Evolutionary conservation across 2,329 filamentous ascomycete genomes (phyloP), one percentile per base, ranked within the genome.

Genomic region (Cadophora malorum): DNA sequence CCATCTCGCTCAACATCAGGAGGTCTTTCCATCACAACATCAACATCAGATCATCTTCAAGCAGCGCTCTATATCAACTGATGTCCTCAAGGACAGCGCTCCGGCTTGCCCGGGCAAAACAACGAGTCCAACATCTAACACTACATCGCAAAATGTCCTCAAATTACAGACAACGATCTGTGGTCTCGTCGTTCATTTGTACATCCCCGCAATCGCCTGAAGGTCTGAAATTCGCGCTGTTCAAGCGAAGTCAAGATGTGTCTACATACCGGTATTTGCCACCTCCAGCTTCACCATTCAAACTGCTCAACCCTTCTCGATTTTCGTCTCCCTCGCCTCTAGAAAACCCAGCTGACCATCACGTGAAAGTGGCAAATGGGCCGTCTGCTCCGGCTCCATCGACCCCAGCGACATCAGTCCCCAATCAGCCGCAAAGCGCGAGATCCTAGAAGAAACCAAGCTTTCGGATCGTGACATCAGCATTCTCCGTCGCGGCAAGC

Each of bases 351-450:
- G n/a, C 60, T 69, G 10, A 70, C 53, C 16, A 74, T 68, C 59
- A 56, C 68, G 52, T 47, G 41, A 28, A n/a, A 85, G 83, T 73
- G 83, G 83, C 74, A 87, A 84, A 74, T 83, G 88, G 61, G 88
- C 87, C 0, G 86, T 88, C 0, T 85, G 91, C 21, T 88, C 88
- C 0, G 89, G 89, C 47, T 84, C 82, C 65, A 85, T 91, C 62
- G 85, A 90, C 3, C 63, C 79, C 6, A 75, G 78, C 0, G 89
- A 91, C 71, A 67, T 79, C 3, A 82, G 78, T 25, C 85, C 88
- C 0, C 76, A 88, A 6, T 79, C 81, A 3, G 85, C 89, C 0
- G 89, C 89, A 31, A 85, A 85, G 82, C 83, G 89, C 16, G 88
- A 91, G 77, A 80, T 91, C 25, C 73, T 76, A 5, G 88, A 91